Evolutionary conservation across 768 basidiomycete species (phyloP).

Genomic region (Cystobasidium onofrii): DNA sequence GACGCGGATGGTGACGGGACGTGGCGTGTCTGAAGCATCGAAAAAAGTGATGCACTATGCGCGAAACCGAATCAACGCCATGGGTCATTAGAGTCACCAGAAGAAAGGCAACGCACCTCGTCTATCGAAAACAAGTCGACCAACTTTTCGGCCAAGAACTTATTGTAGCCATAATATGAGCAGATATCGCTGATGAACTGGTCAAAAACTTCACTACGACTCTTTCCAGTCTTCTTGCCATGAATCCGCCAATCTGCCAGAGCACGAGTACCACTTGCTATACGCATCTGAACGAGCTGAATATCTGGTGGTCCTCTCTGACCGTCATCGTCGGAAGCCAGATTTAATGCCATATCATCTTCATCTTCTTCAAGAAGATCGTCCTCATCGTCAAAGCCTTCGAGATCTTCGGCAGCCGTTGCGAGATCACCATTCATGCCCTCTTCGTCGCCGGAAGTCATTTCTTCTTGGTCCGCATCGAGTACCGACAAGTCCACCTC

Average conservation of each 20-base stretch:
- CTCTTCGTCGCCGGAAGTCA: conserved; percentile 31
- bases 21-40: conserved; percentile 88
- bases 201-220: conserved; percentile 78
- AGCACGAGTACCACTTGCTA: conserved; percentile 66
- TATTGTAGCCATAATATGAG: conserved; percentile 96
- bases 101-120: conserved; percentile 56
- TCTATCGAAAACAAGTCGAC: conserved; percentile 85
- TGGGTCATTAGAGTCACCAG: background rate
- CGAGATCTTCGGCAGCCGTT: conserved; percentile 49
- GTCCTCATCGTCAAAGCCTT: conserved; percentile 52
- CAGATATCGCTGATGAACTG: conserved; percentile 83
- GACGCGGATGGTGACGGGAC: conserved; percentile 95
- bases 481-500: background rate
- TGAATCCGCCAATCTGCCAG: conserved; percentile 64
- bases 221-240: conserved; percentile 52
- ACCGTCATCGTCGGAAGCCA: conserved; percentile 58
- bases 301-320: conserved; percentile 63
- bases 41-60: conserved; percentile 90
- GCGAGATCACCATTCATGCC: conserved; percentile 48
- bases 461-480: conserved; percentile 17
- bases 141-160: conserved; percentile 85
- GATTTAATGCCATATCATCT: conserved; percentile 45
- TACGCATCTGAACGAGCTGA: conserved; percentile 65
- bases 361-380: conserved; percentile 49
- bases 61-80: background rate